phyloP scores from a whole-genome alignment of 495 filamentous ascomycete species.

The Hypoxylon intermedium region DNA sequence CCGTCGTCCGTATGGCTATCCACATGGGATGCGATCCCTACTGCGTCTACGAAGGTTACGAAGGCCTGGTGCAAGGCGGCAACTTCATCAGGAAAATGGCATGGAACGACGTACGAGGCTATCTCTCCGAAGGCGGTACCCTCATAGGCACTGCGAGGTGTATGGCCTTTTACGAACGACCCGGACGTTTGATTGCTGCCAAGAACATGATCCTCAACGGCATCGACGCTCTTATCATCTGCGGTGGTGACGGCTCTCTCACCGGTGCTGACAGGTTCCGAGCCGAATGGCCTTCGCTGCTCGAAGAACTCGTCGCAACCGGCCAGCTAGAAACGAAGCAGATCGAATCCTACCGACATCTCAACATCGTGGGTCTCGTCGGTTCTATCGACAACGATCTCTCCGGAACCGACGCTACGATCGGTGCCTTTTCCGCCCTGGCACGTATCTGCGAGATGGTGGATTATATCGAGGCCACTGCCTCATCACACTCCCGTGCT shows the following conservation, averaged over 20 bases:
- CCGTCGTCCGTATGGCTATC: conserved; percentile 92
- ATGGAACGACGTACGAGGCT: conserved; percentile 97
- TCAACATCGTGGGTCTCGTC: conserved; percentile 96
- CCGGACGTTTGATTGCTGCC: conserved; percentile 80
- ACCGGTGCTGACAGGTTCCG: conserved; percentile 96
- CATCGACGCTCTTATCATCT: conserved; percentile 95
- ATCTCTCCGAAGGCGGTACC: conserved; percentile 92
- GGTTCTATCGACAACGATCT: conserved; percentile 99
- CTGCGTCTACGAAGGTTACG: conserved; percentile 93
- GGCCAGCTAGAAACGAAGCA: conserved; percentile 74
- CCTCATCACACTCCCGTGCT: conserved; percentile 93
- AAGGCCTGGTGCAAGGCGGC: conserved; percentile 89
- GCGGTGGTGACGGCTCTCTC: conserved; percentile 95
- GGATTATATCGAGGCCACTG: conserved; percentile 96
- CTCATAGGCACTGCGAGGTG: conserved; percentile 95
- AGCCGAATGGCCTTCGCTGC: conserved; percentile 84
- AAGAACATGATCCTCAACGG: conserved; percentile 92
- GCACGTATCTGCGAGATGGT: conserved; percentile 91
- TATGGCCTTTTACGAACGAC: conserved; percentile 84
- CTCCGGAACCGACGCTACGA: conserved; percentile 95
- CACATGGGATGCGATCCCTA: conserved; percentile 86
- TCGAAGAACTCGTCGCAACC: conserved; percentile 78
- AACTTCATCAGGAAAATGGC: conserved; percentile 83
- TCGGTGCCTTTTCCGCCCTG: conserved; percentile 94
- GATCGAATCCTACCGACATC: conserved; percentile 71